Percentiles rank a stretch among this genome's conserved stretches.
These are phyloP conservation scores for Macrolepiota fuliginosa DNA, from an alignment of 768 basidiomycete genomes.

Conservation along the genomic window DNA sequence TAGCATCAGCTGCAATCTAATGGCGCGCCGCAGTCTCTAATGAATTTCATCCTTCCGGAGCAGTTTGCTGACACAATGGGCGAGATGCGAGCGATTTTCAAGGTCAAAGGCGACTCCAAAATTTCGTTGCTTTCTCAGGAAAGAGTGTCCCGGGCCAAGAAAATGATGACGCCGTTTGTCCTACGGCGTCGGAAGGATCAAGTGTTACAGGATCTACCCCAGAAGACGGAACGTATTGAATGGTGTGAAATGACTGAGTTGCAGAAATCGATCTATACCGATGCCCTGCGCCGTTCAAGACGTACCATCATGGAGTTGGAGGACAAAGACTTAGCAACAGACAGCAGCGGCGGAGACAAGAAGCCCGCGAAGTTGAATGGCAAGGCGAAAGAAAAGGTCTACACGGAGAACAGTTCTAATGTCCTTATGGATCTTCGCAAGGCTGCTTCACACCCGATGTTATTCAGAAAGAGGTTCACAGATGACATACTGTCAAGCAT, in stretches of 20 bases:
- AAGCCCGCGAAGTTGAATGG: conserved; percentile 45
- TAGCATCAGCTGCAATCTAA: conserved; percentile 4
- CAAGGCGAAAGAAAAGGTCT: conserved; percentile 60
- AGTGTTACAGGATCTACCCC: conserved; percentile 90
- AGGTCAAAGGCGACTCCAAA: conserved; percentile 90
- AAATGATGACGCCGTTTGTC: conserved; percentile 99
- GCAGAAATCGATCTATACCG: conserved; percentile 82
- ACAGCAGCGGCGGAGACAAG: conserved; percentile 23
- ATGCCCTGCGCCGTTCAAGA: conserved; percentile 81
- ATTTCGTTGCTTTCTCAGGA: conserved; percentile 87
- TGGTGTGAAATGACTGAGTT: conserved; percentile 91
- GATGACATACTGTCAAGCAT: conserved; percentile 73
- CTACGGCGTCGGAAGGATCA: conserved; percentile 96
- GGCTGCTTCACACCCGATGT: conserved; percentile 94
- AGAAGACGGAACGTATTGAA: conserved; percentile 90
- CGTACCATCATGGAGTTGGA: conserved; percentile 66
- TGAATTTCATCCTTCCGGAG: conserved; percentile 96
- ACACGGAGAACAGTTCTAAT: conserved; percentile 83
- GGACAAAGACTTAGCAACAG: conserved; percentile 20
- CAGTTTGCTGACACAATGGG: conserved; percentile 79
- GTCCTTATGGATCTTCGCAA: conserved; percentile 98
- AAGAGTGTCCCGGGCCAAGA: conserved; percentile 92
- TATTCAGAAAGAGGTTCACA: conserved; percentile 85
- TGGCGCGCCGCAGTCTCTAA: conserved; percentile 67
- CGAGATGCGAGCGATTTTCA: conserved; percentile 91